phyloP scores from a whole-genome alignment of 192 early-diverging fungal species.

The Coemansia sp. region DNA sequence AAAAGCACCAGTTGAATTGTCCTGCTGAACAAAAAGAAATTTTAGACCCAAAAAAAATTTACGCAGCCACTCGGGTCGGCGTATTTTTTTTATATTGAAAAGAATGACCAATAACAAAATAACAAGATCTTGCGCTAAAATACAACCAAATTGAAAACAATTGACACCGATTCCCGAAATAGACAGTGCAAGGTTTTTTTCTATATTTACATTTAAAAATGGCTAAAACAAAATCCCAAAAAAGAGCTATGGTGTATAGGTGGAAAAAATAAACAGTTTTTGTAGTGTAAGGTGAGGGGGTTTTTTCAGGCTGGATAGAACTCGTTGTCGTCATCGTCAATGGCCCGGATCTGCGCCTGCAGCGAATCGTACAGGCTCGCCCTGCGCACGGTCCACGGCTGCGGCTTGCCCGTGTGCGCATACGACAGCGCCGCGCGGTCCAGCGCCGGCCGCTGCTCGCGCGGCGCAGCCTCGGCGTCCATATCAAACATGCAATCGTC shows the following conservation, averaged over 20 bases:
- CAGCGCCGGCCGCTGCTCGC: not conserved
- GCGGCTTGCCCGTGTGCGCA: slow-evolving; percentile 19
- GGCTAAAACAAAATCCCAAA: not conserved
- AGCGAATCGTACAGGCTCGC: slow-evolving; percentile 25
- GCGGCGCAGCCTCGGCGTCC: slow-evolving; percentile 26
- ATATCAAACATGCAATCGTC: slow-evolving; percentile 33
- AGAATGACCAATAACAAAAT: no score
- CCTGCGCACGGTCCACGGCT: slow-evolving; percentile 43
- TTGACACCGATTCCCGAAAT: no score
- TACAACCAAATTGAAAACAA: no score
- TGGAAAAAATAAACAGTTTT: not conserved
- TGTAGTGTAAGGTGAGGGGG: not conserved
- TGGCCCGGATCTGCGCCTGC: slow-evolving; percentile 38
- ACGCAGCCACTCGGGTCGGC: no score
- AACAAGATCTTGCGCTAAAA: no score
- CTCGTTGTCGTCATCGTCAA: slow-evolving; percentile 50
- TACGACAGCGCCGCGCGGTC: slow-evolving; percentile 19
- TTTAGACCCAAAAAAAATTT: no score
- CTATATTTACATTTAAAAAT: slow-evolving; percentile 4
- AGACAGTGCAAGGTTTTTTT: not conserved
- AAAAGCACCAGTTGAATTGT: no score
- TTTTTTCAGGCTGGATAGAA: slow-evolving; percentile 19
- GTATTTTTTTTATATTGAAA: no score
- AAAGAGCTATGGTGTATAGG: not conserved
- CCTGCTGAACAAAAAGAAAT: no score